Evolutionary conservation across 2,329 filamentous ascomycete genomes (phyloP).

Genomic region (Scedosporium dehoogii): DNA sequence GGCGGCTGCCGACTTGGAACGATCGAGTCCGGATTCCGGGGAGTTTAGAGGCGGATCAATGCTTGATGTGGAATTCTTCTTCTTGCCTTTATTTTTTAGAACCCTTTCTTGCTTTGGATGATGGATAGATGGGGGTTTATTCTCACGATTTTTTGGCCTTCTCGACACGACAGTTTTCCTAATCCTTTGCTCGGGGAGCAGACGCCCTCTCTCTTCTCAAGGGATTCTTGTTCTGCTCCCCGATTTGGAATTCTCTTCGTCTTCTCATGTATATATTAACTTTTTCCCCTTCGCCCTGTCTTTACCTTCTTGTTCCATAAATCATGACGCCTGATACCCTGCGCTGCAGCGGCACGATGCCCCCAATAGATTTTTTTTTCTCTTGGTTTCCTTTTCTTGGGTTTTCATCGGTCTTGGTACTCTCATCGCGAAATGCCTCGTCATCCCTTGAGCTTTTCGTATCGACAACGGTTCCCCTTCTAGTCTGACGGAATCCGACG

Average conservation of each 20-base stretch:
- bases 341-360: slow-evolving; percentile 4
- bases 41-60: background rate
- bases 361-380: slow-evolving; percentile 2
- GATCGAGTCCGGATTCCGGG: background rate
- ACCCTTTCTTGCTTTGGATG: background rate
- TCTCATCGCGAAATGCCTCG: background rate
- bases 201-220: background rate
- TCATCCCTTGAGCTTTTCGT: background rate
- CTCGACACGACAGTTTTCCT: background rate
- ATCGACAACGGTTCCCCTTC: background rate
- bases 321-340: slow-evolving; percentile 1
- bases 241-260: background rate
- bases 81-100: background rate
- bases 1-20: too few species aligned
- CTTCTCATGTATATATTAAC: background rate
- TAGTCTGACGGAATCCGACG: too few species aligned
- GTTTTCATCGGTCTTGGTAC: background rate
- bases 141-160: background rate
- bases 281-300: background rate
- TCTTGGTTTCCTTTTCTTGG: background rate
- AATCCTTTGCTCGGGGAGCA: background rate
- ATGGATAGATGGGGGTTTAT: background rate
- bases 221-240: background rate
- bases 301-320: background rate
- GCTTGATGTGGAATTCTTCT: background rate